Conservation (phyloP, 2,329 filamentous ascomycete species). For the Arthrobotrys sphaeroides region DNA sequence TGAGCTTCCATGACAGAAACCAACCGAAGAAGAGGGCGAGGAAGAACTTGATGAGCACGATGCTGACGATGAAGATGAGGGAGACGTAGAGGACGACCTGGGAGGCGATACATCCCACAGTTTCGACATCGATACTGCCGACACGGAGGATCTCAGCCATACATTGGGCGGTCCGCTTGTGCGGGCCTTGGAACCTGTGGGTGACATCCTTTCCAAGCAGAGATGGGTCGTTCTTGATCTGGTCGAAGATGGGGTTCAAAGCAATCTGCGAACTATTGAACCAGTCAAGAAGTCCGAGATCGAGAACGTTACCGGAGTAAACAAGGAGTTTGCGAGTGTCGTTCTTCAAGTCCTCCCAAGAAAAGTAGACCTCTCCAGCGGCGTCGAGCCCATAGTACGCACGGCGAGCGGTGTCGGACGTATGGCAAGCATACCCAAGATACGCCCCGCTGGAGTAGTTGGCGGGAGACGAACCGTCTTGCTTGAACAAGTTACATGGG, state of each 20-base stretch:
- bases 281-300: slow-evolving; percentile 87
- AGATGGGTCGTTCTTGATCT: slow-evolving; percentile 75
- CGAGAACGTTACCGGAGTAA: slow-evolving; percentile 92
- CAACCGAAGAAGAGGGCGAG: slow-evolving; percentile 93
- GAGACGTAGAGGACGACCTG: slow-evolving; percentile 96
- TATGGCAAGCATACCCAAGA: slow-evolving; percentile 88
- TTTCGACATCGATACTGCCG: slow-evolving; percentile 93
- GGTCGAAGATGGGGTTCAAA: slow-evolving; percentile 79
- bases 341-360: slow-evolving; percentile 93
- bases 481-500: slow-evolving; percentile 88
- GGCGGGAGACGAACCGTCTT: slow-evolving; percentile 83
- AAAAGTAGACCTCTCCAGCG: slow-evolving; percentile 91
- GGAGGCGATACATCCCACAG: slow-evolving; percentile 95
- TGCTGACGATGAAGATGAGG: slow-evolving; percentile 86
- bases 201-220: slow-evolving; percentile 89
- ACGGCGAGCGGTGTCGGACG: slow-evolving; percentile 72
- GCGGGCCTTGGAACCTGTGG: slow-evolving; percentile 79
- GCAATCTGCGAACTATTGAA: slow-evolving; percentile 83
- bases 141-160: slow-evolving; percentile 95
- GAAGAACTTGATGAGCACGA: slow-evolving; percentile 86
- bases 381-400: slow-evolving; percentile 73
- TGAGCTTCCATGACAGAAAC: slow-evolving; percentile 84
- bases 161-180: slow-evolving; percentile 86
- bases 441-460: slow-evolving; percentile 77
- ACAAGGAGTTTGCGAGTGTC: slow-evolving; percentile 87